phyloP scores from a whole-genome alignment of 208 protist species.

The Tetramitus jugosus region DNA sequence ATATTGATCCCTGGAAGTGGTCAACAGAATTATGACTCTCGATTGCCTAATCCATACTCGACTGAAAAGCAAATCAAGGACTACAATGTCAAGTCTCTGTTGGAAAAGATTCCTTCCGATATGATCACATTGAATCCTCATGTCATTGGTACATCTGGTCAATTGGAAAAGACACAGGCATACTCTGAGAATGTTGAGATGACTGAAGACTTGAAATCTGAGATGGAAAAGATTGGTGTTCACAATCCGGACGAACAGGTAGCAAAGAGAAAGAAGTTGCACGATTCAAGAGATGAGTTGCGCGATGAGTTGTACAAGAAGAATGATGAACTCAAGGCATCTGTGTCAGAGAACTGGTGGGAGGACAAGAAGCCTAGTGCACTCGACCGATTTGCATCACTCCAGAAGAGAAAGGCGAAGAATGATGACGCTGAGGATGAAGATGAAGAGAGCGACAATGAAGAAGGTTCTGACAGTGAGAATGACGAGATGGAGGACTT shows the following conservation, averaged over 20 bases:
- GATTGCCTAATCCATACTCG: conserved; percentile 28
- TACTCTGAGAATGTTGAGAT: background rate
- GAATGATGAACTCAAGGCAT: background rate
- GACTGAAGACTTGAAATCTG: background rate
- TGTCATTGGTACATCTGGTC: conserved; percentile 11
- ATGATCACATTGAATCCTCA: conserved; percentile 18
- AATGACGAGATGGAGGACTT: background rate
- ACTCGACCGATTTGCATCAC: conserved; percentile 1
- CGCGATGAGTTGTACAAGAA: background rate
- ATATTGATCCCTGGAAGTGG: conserved; percentile 26
- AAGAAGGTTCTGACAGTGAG: too few relatives aligned
- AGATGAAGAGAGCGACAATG: too few relatives aligned
- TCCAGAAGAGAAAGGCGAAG: background rate
- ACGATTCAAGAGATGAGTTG: background rate
- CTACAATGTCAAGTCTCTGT: conserved; percentile 16
- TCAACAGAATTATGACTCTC: conserved; percentile 21
- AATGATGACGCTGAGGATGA: background rate
- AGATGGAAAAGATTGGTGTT: background rate
- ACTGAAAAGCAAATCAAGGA: conserved; percentile 5
- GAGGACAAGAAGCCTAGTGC: background rate
- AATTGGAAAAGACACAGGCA: background rate
- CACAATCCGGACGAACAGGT: too few relatives aligned
- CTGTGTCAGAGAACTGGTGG: background rate
- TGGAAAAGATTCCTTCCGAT: conserved; percentile 30
- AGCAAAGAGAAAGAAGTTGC: background rate